Conservation (phyloP, 768 basidiomycete species). For the Pleurotus citrinopileatus region DNA sequence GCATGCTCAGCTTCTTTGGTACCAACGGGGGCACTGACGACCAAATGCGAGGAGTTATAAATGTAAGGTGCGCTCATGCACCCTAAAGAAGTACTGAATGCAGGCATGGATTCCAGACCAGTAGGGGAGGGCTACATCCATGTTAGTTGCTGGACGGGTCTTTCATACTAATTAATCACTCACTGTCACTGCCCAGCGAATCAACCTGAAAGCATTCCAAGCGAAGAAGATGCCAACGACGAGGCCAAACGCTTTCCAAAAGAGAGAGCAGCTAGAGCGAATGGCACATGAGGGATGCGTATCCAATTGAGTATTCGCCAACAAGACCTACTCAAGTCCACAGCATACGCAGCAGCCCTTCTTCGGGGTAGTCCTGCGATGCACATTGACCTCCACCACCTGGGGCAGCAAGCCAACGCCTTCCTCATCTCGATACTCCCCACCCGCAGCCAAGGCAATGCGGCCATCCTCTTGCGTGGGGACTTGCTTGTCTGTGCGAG, state of each 20-base stretch:
- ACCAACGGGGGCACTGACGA: conserved; percentile 37
- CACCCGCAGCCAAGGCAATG: conserved; percentile 23
- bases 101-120: conserved; percentile 55
- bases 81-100: conserved; percentile 49
- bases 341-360: conserved; percentile 50
- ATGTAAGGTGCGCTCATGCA: conserved; percentile 42
- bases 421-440: conserved; percentile 20
- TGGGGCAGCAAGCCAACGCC: conserved; percentile 26
- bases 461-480: conserved; percentile 40
- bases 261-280: conserved; percentile 41
- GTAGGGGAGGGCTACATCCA: conserved; percentile 40
- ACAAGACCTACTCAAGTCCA: conserved; percentile 39
- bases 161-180: conserved; percentile 11
- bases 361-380: conserved; percentile 30
- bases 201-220: conserved; percentile 41
- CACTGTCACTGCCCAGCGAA: conserved; percentile 48
- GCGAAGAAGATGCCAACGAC: conserved; percentile 37
- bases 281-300: neutral
- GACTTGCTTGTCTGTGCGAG: conserved; percentile 36
- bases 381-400: conserved; percentile 13
- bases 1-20: conserved; percentile 34
- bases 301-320: neutral
- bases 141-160: neutral
- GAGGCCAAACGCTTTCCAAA: conserved; percentile 55
- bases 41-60: conserved; percentile 37